Evolutionary conservation across 2,329 filamentous ascomycete species (phyloP), one percentile per base, ranked within the genome.

Genomic region (Aspergillus chevalieri): DNA sequence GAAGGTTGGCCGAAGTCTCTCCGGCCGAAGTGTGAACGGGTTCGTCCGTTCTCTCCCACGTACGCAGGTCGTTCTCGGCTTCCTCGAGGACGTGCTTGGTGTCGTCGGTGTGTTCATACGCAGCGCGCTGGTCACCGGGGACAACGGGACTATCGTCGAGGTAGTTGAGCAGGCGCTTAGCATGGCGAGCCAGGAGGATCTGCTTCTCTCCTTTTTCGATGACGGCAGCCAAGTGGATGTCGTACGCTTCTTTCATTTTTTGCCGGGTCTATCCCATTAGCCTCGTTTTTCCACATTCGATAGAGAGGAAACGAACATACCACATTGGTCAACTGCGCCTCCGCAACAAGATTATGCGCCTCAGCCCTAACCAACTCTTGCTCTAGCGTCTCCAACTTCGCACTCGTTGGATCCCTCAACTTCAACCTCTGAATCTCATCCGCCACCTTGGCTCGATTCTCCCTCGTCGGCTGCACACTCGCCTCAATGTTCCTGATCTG

Each of bases 191-290:
- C 14, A 98, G 81, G 52, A 98, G 88, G 61, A 92, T 87, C 68
- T 98, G 93, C 75, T 97, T 97, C 76, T 97, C 93, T 21, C 90
- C 90, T 28, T 92, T 87, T 76, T 98, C 93, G 60, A 98, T 95
- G 17, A 90, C 88, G 51, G 91, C 90, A 14, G 87, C 82, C 56
- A 95, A 88, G 67, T 97, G 90, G 52, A 87, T 71, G 57, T 91
- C 88, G 66, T 92, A 97, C 21, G 93, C 89, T 71, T 96, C 89
- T 74, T 95, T 96, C 73, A 98, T 79, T 74, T 96, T 97, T 71
- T 93, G 87, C 50, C 93, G 87, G 33, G 93, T 97, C 87, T 93
- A 43, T 12, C 43, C 5, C 9, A 21, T 58, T 49, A 55, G 53
- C 38, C 12, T 41, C 4, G 8, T 6, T 19, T 12, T 19, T 4